Evolutionary conservation across 1,284 basidiomycete genomes (phyloP), one percentile per base, ranked within the genome.

Genomic region (Boletus semigastroideus): DNA sequence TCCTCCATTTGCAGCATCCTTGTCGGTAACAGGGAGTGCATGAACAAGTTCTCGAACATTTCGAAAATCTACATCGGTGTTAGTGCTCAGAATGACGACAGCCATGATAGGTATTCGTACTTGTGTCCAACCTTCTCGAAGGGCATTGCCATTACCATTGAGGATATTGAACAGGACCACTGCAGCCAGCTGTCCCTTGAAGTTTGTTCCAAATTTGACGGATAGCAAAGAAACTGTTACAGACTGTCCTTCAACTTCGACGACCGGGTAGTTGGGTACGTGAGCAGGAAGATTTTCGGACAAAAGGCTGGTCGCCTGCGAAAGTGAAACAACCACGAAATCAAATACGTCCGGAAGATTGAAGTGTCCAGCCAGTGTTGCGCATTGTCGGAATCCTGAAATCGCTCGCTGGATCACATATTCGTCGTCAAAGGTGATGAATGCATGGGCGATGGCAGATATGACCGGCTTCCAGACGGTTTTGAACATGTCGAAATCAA

Each of bases 141-240:
- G 83, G 5, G 94, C 90, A 60, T 93, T 90, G n/a, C 92, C 93
- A 68, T 98, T 95, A 9, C 94, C 92, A 63, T 98, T 98, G 16
- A 97, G 93, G 49, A 99, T 98, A 53, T 95, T 97, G 74, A 99
- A 99, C 31, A 99, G 72, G 5, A 99, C 94, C 11, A 99, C 96
- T 12, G 96, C 94, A 45, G 97, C 97, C 19, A 99, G 78, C 66
- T 99, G 97, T 9, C 92, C 90, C 68, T 95, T 93, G 75, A 98
- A 92, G 70, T 95, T 94, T 45, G 89, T 92, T 37, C 97, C 97
- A 64, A 99, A 99, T 58, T 86, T 88, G 49, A 98, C 87, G 0
- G 96, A 94, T 45, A 99, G 72, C 11, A 91, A 89, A 4, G 94
- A 98, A 20, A 99, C 89, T 0, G 94, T 97, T 54, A 98, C 74